Base-by-base conservation (phyloP, 768 basidiomycete genomes). In the Porphyrellus cyaneotinctus region DNA sequence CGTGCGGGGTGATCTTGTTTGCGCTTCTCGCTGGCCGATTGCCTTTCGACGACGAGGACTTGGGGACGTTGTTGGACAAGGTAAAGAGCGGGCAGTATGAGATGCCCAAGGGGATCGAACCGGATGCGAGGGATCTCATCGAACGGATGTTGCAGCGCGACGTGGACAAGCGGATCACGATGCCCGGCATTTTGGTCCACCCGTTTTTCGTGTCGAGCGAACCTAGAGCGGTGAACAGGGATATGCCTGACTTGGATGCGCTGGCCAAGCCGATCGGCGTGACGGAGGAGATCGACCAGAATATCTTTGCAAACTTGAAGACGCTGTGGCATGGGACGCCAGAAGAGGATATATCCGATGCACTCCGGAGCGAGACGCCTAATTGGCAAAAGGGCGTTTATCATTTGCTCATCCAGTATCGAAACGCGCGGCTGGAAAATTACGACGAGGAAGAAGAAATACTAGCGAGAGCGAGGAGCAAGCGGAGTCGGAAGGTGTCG, bases 351-450 rank as follows among this genome's bases (percentile, higher is more conserved):
- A 83, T 98, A 49, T 75, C 84, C 44, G 76, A 79, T 44, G 84
- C 80, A 48, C 74, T 99, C 61, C 76, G 71, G 64, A 84, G 78
- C 61, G 62, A 73, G 47, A 82, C 85, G 50, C 83, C 83, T 46
- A 95, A 88, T 26, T 95, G 92, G 89, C 92, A 98, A 68, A 97
- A 99, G 71, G 91, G 91, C 0, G 89, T 98, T 43, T 99, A 99
- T 70, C 85, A 90, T 64, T 73, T 97, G 6, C 77, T 99, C n/a
- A 76, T 87, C 49, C 83, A 83, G 57, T 97, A 97, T 71, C 83
- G 94, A 39, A 79, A 80, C 45, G 82, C 78, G 58, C 83, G 85
- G 50, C 67, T 91, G 38, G 86, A 89, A 62, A 79, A 84, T 57
- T 88, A 82, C 66, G 83, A 87, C 51, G 86, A 87, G 50, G 86